Evolutionary conservation across 2,329 filamentous ascomycete genomes (phyloP).

Genomic region (Beauveria varroae): DNA sequence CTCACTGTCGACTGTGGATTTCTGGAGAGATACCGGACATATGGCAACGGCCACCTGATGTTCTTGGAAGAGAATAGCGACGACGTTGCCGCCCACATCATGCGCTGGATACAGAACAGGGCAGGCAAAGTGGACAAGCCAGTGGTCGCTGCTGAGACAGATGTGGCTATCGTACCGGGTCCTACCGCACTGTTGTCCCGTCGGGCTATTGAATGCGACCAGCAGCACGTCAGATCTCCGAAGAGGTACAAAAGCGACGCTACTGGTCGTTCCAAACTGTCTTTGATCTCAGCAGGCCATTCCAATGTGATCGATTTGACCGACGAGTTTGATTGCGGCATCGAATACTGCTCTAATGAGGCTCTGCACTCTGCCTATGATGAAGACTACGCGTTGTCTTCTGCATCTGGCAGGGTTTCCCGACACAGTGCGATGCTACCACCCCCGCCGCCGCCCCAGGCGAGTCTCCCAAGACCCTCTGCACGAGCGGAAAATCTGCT

Average conservation of each 20-base stretch:
- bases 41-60: conserved; percentile 49
- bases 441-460: background rate
- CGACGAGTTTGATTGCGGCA: background rate
- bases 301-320: background rate
- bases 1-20: conserved; percentile 35
- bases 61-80: conserved; percentile 46
- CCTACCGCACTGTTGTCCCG: background rate
- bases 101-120: conserved; percentile 27
- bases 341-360: background rate
- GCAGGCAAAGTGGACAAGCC: background rate
- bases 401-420: background rate
- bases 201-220: background rate
- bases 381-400: background rate
- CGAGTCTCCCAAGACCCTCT: too few species aligned
- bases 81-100: conserved; percentile 30
- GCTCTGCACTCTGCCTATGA: background rate
- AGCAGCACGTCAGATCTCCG: background rate
- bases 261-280: background rate
- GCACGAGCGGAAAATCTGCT: background rate
- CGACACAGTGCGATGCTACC: background rate
- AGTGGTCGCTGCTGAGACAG: background rate
- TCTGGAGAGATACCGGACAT: conserved; percentile 35
- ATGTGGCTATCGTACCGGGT: background rate
- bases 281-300: background rate
- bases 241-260: background rate